Base-by-base conservation (phyloP, 208 protist species). In the Balamuthia mandrillaris region DNA sequence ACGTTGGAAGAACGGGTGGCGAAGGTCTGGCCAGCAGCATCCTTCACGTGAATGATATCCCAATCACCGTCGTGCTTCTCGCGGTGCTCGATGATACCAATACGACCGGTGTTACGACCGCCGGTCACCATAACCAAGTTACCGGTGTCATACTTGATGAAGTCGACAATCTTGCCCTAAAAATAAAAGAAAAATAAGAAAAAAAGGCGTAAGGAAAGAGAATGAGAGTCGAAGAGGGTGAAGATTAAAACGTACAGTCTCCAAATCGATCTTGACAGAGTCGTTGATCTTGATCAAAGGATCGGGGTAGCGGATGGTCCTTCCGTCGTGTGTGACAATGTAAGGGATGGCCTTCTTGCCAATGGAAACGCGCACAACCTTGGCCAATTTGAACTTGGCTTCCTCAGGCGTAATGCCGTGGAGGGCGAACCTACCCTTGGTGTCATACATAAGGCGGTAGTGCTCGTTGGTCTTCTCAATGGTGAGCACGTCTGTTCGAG, bases 241-340 rank as follows among this genome's bases (percentile, higher is more conserved):
- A 97, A 90, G 74, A 98, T 94, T 33, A 93, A 70, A 81, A 97
- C 91, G 91, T 98, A 95, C 95, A 49, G 95, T 96, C 81, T 96
- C 95, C 47, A 99, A 41, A 90, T 99, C 95, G 87, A 99, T 90
- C 91, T 99, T 97, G 88, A 99, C 91, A 52, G 98, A 97, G 94
- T 99, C 98, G 86, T 96, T 96, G 66, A 94, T 92, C 74, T 95
- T 93, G 87, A 98, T 96, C 77, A 91, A 86, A 87, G 98, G 97
- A 90, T 99, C 96, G 63, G 98, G 97, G 94, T 99, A 99, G 89
- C 98, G 96, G 89, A 99, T 98, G 88, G 98, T 99, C 91, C 98
- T 96, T 70, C 97, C 98, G 87, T 99, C 98, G 90, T 99, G 96
- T 52, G 98, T 99, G 70, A 96, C 92, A 84, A 98, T 86, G 90